Percentiles rank a stretch among this genome's conserved stretches.
Evolutionary conservation across 108 stramenopile species (phyloP).

Genomic region (Aurantiochytrium sp.): DNA sequence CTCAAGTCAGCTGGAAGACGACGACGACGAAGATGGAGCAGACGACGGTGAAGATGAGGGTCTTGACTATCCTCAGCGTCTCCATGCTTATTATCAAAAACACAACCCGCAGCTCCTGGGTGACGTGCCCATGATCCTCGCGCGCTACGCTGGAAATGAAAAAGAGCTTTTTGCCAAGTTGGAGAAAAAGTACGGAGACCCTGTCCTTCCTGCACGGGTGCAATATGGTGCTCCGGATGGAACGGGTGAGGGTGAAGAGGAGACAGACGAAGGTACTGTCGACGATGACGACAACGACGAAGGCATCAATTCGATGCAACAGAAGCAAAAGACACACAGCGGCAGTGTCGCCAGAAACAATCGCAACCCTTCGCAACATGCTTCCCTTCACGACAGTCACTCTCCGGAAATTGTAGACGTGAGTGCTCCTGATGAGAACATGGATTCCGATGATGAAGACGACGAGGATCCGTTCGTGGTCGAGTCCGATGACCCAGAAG

Average conservation of each 20-base stretch:
- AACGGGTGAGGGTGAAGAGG: neutral
- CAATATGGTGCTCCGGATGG: neutral
- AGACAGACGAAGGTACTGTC: neutral
- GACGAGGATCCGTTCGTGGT: neutral
- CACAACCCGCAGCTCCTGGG: slow-evolving; percentile 40
- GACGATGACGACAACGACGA: neutral
- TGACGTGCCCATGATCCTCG: slow-evolving; percentile 34
- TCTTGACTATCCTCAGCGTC: neutral
- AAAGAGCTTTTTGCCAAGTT: slow-evolving; percentile 41
- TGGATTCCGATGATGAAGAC: neutral
- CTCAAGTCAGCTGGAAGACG: neutral
- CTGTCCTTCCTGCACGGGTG: neutral
- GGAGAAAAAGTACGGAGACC: slow-evolving; percentile 39
- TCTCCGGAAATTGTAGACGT: too few species aligned
- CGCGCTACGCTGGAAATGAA: slow-evolving; percentile 34
- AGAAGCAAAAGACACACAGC: too few species aligned
- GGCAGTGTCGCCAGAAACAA: too few species aligned
- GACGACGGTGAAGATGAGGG: neutral
- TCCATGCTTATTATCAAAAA: slow-evolving; percentile 35
- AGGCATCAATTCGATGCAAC: neutral
- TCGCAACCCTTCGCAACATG: too few species aligned
- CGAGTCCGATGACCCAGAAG: neutral
- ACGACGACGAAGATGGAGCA: neutral
- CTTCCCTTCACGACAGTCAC: too few species aligned
- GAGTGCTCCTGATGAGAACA: neutral